phyloP scores from a whole-genome alignment of 345 rosid species.

The Arabis alpina region DNA sequence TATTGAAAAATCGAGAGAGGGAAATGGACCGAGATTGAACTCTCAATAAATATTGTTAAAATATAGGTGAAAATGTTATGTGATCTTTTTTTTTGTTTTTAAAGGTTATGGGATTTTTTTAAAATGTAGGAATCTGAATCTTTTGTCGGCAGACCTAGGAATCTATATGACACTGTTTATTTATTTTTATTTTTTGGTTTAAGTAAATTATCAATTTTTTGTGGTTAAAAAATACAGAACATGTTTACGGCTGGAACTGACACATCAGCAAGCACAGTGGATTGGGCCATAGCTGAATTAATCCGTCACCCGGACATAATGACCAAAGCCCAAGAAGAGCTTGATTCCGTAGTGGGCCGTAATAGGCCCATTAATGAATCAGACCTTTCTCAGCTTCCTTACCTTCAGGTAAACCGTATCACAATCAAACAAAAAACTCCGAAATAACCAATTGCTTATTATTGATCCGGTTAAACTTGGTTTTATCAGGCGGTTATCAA shows the following conservation, averaged over 20 bases:
- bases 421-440: background rate
- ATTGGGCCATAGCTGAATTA: slow-evolving; percentile 90
- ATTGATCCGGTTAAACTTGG: background rate
- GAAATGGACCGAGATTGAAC: too few relatives aligned
- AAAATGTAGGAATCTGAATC: too few relatives aligned
- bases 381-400: slow-evolving; percentile 60
- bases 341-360: slow-evolving; percentile 66
- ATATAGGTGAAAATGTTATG: too few relatives aligned
- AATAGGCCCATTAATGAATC: slow-evolving; percentile 54
- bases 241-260: slow-evolving; percentile 96
- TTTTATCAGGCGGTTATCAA: slow-evolving; percentile 59
- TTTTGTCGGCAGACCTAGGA: too few relatives aligned
- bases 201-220: background rate
- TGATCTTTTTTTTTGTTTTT: too few relatives aligned
- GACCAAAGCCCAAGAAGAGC: slow-evolving; percentile 54
- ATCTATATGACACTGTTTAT: too few relatives aligned
- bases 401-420: slow-evolving; percentile 54
- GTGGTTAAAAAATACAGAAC: slow-evolving; percentile 46
- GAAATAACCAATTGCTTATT: background rate
- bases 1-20: too few relatives aligned
- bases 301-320: slow-evolving; percentile 71
- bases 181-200: background rate
- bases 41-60: too few relatives aligned
- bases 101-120: too few relatives aligned
- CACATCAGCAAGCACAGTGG: slow-evolving; percentile 88